These are phyloP conservation scores for Flaveria trinervia DNA, from an alignment of 129 eudicot species.

Conservation along the genomic window DNA sequence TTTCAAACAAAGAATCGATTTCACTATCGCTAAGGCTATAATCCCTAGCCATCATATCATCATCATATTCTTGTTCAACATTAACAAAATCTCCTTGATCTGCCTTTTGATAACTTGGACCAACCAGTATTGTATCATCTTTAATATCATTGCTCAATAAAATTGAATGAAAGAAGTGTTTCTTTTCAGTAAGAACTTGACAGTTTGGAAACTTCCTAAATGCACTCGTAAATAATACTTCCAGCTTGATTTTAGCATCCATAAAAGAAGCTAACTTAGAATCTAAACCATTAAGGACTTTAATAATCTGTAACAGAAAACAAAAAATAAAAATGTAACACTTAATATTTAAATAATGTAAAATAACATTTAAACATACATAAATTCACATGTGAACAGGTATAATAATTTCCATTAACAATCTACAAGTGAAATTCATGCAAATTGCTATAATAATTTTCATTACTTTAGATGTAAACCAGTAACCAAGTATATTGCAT, in stretches of 20 bases:
- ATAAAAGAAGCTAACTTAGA: not conserved
- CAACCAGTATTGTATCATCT: not conserved
- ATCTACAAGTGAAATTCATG: too few relatives aligned
- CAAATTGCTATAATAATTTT: not conserved
- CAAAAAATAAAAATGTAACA: not conserved
- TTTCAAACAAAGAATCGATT: not conserved
- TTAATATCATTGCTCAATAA: not conserved
- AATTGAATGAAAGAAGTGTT: not conserved
- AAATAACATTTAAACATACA: not conserved
- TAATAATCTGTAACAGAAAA: not conserved
- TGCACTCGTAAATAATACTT: not conserved
- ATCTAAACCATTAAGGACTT: not conserved
- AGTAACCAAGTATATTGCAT: not conserved
- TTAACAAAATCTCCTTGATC: not conserved
- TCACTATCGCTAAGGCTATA: not conserved
- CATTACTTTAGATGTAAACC: not conserved
- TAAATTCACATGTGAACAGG: not conserved
- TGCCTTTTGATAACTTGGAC: not conserved
- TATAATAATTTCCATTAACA: too few relatives aligned
- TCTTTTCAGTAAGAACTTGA: not conserved
- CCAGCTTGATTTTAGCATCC: not conserved
- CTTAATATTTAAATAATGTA: not conserved
- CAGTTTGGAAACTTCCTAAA: not conserved
- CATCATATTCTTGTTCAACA: not conserved
- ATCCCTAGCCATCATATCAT: not conserved